Evolutionary conservation across 1,284 basidiomycete genomes (phyloP).

Genomic region (Ceratobasidium sp.): DNA sequence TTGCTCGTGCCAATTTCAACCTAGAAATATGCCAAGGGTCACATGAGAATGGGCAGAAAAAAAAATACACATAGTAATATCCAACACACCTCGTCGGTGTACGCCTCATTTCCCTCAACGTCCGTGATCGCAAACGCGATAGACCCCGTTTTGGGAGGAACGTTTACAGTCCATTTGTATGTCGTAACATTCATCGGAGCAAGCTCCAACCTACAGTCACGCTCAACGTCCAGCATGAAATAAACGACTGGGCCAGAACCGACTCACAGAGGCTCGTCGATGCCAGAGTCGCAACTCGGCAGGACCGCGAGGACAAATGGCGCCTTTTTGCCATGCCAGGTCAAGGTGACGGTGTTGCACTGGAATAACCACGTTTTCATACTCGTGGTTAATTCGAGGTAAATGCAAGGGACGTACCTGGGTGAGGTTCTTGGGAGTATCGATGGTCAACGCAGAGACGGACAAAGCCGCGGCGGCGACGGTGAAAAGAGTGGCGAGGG

Average conservation of each 20-base stretch:
- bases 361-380: neutral
- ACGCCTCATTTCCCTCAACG: slow-evolving; percentile 30
- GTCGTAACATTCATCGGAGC: slow-evolving; percentile 25
- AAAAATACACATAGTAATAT: neutral
- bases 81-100: slow-evolving; percentile 34
- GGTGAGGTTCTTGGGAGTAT: slow-evolving; percentile 32
- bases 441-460: slow-evolving; percentile 24
- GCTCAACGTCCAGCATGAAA: neutral
- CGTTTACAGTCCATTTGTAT: slow-evolving; percentile 40
- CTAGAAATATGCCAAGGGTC: slow-evolving; percentile 4
- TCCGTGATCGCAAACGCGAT: slow-evolving; percentile 39
- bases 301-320: slow-evolving; percentile 32
- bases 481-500: slow-evolving; percentile 26
- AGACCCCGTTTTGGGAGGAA: slow-evolving; percentile 25
- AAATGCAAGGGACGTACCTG: slow-evolving; percentile 16
- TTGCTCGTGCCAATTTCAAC: slow-evolving; percentile 26
- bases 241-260: neutral
- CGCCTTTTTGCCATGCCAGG: slow-evolving; percentile 36
- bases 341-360: slow-evolving; percentile 29
- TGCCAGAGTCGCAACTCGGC: slow-evolving; percentile 32
- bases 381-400: neutral
- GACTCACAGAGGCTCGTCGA: slow-evolving; percentile 33
- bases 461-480: slow-evolving; percentile 22
- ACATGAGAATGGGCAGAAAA: neutral
- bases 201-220: slow-evolving; percentile 22